Evolutionary conservation across 2,329 filamentous ascomycete genomes (phyloP).

Genomic region (Chaetomiaceae sp.): DNA sequence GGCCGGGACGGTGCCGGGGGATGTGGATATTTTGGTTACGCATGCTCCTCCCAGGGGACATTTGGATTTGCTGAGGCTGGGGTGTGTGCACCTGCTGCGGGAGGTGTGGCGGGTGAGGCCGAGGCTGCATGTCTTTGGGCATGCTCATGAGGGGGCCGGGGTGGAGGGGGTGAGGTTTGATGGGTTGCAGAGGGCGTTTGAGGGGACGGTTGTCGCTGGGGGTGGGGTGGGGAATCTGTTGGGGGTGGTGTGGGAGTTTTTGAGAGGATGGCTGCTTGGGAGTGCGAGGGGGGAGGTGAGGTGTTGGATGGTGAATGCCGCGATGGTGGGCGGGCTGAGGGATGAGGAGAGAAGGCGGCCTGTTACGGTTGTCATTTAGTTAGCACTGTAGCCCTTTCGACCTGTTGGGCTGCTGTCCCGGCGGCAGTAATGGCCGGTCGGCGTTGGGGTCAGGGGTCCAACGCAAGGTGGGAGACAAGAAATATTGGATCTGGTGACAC

Average conservation of each 20-base stretch:
- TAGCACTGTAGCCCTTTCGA: too few species aligned
- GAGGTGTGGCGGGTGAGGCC: constrained; percentile 33
- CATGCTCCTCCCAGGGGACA: constrained; percentile 32
- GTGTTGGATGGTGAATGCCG: too few species aligned
- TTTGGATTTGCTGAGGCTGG: constrained; percentile 29
- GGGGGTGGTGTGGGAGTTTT: constrained; percentile 1
- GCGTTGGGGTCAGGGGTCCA: too few species aligned
- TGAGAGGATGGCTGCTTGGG: too few species aligned
- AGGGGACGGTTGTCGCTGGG: constrained; percentile 2
- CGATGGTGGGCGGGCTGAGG: too few species aligned
- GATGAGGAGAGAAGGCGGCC: too few species aligned
- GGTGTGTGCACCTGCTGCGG: constrained; percentile 28
- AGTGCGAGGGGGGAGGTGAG: too few species aligned
- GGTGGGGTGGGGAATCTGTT: constrained; percentile 14
- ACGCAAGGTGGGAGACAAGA: too few species aligned
- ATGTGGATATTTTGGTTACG: constrained; percentile 29
- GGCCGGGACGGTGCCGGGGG: constrained; percentile 6
- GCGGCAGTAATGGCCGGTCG: too few species aligned
- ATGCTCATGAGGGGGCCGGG: constrained; percentile 30
- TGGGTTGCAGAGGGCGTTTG: constrained; percentile 10
- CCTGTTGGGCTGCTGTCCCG: too few species aligned
- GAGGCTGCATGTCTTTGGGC: constrained; percentile 34
- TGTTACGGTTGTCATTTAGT: too few species aligned
- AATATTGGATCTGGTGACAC: too few species aligned
- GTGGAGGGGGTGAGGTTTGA: constrained; percentile 21